phyloP scores from a whole-genome alignment of 169 alveolate species.

The Eimeria acervulina region DNA sequence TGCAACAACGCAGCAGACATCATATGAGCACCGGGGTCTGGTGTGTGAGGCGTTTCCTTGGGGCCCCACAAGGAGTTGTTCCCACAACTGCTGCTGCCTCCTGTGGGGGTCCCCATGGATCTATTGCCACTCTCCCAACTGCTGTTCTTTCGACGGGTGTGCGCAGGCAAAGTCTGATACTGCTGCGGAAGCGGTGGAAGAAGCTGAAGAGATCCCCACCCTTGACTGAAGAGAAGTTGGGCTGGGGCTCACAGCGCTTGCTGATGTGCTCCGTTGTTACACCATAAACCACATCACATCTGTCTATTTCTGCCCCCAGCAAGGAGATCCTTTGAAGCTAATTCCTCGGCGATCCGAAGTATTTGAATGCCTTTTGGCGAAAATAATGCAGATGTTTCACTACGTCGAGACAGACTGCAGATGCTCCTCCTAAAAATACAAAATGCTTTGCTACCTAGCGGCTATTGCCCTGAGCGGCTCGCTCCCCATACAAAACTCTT shows the following conservation, averaged over 20 bases:
- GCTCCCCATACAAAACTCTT: not conserved
- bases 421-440: not conserved
- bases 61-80: not conserved
- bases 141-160: not conserved
- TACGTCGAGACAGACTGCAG: too few species aligned
- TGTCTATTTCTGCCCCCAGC: not conserved
- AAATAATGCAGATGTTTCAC: not conserved
- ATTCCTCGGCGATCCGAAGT: too few species aligned
- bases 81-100: not conserved
- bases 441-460: too few species aligned
- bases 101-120: too few species aligned
- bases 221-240: constrained; percentile 24
- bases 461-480: not conserved
- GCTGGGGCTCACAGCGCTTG: not conserved
- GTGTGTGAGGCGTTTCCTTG: not conserved
- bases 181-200: constrained; percentile 44
- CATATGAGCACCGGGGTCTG: not conserved
- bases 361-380: too few species aligned
- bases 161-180: constrained; percentile 61
- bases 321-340: not conserved
- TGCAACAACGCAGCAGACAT: not conserved
- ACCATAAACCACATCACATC: not conserved
- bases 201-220: constrained; percentile 35
- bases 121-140: too few species aligned
- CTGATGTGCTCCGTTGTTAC: not conserved